Evolutionary conservation across 2,329 filamentous ascomycete genomes (phyloP).

Genomic region (Ophiostoma ips): DNA sequence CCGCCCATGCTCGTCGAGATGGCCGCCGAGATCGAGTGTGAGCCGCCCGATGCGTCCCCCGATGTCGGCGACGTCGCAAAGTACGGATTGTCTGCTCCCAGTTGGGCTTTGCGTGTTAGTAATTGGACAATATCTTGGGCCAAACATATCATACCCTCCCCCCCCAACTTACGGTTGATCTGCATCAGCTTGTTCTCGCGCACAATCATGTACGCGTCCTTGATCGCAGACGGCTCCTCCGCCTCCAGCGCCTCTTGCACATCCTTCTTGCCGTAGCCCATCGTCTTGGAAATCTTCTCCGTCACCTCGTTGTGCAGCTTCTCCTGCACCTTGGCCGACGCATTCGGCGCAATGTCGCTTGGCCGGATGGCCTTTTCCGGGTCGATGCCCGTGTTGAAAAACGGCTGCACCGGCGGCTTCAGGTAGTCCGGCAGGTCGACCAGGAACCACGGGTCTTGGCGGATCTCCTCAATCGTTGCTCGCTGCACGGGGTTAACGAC

Average conservation of each 20-base stretch:
- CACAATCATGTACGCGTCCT: constrained; percentile 96
- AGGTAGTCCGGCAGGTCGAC: constrained; percentile 79
- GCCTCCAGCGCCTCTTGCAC: constrained; percentile 87
- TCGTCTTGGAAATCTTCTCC: constrained; percentile 90
- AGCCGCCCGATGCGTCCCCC: constrained; percentile 18
- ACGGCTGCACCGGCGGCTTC: constrained; percentile 76
- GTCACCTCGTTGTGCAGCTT: constrained; percentile 87
- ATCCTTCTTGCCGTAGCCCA: constrained; percentile 92
- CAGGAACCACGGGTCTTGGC: constrained; percentile 86
- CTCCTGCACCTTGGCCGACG: constrained; percentile 66
- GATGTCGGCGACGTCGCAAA: constrained; percentile 30
- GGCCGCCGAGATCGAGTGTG: constrained; percentile 41
- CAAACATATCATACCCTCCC: too few relatives aligned
- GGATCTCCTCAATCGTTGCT: constrained; percentile 86
- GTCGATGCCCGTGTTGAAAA: constrained; percentile 86
- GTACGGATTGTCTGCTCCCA: constrained; percentile 28
- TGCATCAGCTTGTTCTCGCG: constrained; percentile 97
- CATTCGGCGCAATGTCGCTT: constrained; percentile 65
- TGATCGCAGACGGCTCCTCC: constrained; percentile 92
- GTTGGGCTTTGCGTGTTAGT: constrained; percentile 24
- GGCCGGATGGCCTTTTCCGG: constrained; percentile 82
- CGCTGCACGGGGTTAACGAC: constrained; percentile 90
- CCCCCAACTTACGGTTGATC: constrained; percentile 73
- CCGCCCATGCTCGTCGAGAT: constrained; percentile 33
- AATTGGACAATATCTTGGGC: too few relatives aligned